Conservation (phyloP, 352 stramenopile genomes). For the Halophytophthora batemanensis region DNA sequence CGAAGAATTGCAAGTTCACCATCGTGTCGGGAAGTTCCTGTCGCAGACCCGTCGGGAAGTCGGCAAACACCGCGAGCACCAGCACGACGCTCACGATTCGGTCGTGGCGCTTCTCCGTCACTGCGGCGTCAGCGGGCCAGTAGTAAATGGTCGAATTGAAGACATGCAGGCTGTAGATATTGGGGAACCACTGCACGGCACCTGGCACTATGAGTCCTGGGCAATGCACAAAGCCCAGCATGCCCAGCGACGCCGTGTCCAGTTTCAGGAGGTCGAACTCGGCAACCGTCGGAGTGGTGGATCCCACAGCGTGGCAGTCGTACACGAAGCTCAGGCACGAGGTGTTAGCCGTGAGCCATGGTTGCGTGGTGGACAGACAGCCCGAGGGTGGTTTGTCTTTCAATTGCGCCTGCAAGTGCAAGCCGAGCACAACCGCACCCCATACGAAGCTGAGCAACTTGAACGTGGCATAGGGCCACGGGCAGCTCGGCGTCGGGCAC, state of each 20-base stretch:
- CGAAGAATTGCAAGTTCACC: conserved; percentile 21
- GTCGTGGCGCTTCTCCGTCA: conserved; percentile 9
- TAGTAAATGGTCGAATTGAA: conserved; percentile 19
- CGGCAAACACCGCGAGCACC: conserved; percentile 11
- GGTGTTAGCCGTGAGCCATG: conserved; percentile 21
- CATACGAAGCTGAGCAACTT: conserved; percentile 15
- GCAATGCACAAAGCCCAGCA: conserved; percentile 17
- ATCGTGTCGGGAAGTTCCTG: conserved; percentile 7
- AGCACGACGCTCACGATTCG: conserved; percentile 17
- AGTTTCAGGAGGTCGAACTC: conserved; percentile 13
- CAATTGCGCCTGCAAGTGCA: conserved; percentile 19
- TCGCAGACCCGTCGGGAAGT: conserved; percentile 17
- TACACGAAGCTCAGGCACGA: conserved; percentile 20
- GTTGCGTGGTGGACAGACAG: conserved; percentile 13
- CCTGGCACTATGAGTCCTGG: conserved; percentile 15
- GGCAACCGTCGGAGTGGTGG: conserved; percentile 14
- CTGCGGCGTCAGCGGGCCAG: conserved; percentile 11
- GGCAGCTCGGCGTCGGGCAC: neutral
- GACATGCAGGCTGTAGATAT: conserved; percentile 16
- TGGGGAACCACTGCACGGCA: conserved; percentile 12
- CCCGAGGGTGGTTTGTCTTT: conserved; percentile 15
- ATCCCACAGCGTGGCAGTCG: conserved; percentile 13
- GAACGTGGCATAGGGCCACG: conserved; percentile 9
- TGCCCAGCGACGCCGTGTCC: conserved; percentile 11
- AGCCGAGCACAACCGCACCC: conserved; percentile 13